A percentile compares a stretch with the other conserved stretches of the same genome.
phyloP scores from a whole-genome alignment of 2,329 filamentous ascomycete genomes.

The Diaporthe aspalathi region DNA sequence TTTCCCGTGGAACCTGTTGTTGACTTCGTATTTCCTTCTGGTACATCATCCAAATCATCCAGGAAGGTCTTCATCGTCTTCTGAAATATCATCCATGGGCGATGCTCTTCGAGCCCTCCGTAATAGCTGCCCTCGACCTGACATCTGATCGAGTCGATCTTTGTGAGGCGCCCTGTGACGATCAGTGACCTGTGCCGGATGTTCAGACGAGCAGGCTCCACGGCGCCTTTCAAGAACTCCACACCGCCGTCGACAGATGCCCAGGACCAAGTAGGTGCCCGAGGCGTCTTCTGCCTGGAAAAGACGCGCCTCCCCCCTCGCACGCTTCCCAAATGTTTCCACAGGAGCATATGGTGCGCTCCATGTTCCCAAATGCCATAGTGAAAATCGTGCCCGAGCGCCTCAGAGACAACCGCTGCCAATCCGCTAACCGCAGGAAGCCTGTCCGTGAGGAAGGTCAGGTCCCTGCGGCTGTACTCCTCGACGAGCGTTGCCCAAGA shows the following conservation, averaged over 20 bases:
- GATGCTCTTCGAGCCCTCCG: background rate
- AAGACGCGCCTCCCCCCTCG: no score
- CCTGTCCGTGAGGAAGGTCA: background rate
- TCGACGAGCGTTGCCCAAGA: background rate
- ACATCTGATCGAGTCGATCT: background rate
- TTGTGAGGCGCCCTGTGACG: background rate
- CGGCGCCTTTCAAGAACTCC: background rate
- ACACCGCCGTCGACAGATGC: background rate
- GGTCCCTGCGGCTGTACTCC: background rate
- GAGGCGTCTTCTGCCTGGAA: background rate
- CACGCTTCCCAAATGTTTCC: background rate
- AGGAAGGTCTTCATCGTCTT: background rate
- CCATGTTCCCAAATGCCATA: background rate
- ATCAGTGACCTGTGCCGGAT: background rate
- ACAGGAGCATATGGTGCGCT: background rate
- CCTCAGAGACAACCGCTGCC: background rate
- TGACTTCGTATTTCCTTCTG: background rate
- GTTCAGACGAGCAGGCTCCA: background rate
- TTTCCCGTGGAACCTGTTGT: background rate
- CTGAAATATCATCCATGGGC: background rate
- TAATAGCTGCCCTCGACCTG: background rate
- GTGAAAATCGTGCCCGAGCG: background rate
- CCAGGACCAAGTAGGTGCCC: constrained; percentile 17
- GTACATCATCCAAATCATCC: background rate
- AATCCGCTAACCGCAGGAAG: background rate